These are phyloP conservation scores for Sclerotinia glacialis DNA, from an alignment of 2,329 filamentous ascomycete genomes.

Conservation along the genomic window DNA sequence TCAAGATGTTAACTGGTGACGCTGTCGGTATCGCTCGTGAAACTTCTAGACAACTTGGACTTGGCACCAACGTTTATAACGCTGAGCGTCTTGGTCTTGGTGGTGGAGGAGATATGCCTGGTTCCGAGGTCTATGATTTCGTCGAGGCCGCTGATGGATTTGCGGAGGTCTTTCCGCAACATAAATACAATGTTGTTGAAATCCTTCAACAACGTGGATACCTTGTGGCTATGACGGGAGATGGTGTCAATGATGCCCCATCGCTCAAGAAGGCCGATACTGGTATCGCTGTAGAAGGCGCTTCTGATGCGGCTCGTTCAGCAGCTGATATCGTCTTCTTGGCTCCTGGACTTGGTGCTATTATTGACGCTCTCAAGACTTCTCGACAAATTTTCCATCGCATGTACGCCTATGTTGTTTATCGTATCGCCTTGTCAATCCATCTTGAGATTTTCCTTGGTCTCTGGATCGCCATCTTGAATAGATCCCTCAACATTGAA, in stretches of 20 bases:
- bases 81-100: conserved; percentile 88
- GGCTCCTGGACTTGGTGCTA: conserved; percentile 83
- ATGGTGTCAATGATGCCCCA: conserved; percentile 91
- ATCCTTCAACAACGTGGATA: conserved; percentile 92
- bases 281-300: conserved; percentile 90
- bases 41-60: conserved; percentile 85
- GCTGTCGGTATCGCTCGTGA: conserved; percentile 90
- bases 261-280: conserved; percentile 95
- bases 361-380: conserved; percentile 89
- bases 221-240: conserved; percentile 93
- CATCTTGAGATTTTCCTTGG: conserved; percentile 90
- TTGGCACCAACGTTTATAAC: conserved; percentile 92
- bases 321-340: conserved; percentile 94
- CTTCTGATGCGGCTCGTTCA: conserved; percentile 85
- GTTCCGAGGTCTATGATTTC: conserved; percentile 92
- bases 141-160: conserved; percentile 94
- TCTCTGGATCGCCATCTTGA: conserved; percentile 86
- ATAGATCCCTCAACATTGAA: conserved; percentile 79
- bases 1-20: conserved; percentile 96
- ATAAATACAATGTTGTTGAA: conserved; percentile 93
- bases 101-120: conserved; percentile 87
- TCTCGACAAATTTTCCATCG: conserved; percentile 94
- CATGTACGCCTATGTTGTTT: conserved; percentile 95
- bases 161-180: conserved; percentile 90
- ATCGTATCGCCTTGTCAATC: conserved; percentile 88